Percentiles rank a stretch among this genome's conserved stretches.
These are phyloP conservation scores for Bacidia gigantensis DNA, from an alignment of 495 filamentous ascomycete genomes.

Conservation along the genomic window DNA sequence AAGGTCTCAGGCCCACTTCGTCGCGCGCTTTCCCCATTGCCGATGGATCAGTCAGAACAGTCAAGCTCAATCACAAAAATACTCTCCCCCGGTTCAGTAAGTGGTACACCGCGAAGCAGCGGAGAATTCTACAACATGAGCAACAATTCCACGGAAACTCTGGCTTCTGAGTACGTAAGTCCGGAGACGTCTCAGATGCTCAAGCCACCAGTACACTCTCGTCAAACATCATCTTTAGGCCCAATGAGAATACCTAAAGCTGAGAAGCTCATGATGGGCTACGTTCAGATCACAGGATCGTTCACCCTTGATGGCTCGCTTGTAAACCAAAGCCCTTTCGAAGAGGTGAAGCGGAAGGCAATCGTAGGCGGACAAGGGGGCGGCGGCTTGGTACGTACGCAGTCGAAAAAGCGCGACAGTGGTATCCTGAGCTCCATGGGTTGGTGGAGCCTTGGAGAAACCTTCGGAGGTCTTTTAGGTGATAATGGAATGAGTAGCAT, in stretches of 20 bases:
- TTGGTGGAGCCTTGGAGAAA: constrained; percentile 81
- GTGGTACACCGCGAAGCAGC: constrained; percentile 66
- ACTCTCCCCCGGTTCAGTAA: constrained; percentile 55
- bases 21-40: background rate
- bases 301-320: constrained; percentile 87
- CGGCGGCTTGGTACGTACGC: constrained; percentile 67
- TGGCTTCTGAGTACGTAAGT: constrained; percentile 78
- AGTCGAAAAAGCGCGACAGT: constrained; percentile 59
- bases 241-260: constrained; percentile 31
- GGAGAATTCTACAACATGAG: constrained; percentile 88
- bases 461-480: constrained; percentile 72
- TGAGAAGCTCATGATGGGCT: constrained; percentile 93
- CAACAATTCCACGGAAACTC: constrained; percentile 84
- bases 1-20: constrained; percentile 9
- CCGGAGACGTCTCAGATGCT: constrained; percentile 41
- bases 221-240: constrained; percentile 47
- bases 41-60: constrained; percentile 28
- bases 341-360: constrained; percentile 89
- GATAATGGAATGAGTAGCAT: constrained; percentile 79
- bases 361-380: constrained; percentile 72
- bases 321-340: constrained; percentile 78
- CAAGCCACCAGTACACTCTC: constrained; percentile 39
- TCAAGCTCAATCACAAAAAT: constrained; percentile 52
- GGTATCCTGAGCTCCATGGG: constrained; percentile 74
- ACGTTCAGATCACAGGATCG: constrained; percentile 83